Evolutionary conservation across 768 basidiomycete species (phyloP), one percentile per base, ranked within the genome.

Genomic region (Tulasnella sp.): DNA sequence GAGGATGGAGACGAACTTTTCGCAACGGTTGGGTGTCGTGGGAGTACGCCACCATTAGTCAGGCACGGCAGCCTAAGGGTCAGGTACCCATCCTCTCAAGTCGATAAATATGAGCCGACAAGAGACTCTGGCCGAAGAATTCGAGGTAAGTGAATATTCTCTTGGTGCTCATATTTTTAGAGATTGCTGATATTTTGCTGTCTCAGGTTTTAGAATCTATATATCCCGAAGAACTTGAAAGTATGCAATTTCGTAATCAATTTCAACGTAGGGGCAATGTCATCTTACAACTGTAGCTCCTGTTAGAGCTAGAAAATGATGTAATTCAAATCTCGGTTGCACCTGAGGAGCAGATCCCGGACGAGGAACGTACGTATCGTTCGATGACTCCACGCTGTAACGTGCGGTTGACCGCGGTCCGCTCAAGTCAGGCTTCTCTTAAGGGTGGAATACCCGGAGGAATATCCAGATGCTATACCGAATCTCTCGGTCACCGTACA

Each of bases 201-300:
- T 75, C 37, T 17, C 66, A 96, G 91, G 94, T 97, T 34, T 86
- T 98, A 76, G 94, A 96, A 82, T 90, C 94, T 2, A 98, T 98
- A 79, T 98, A 96, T 80, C 94, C 96, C 5, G 90, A 92, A 75
- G 96, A 98, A 80, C 83, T 97, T 72, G 86, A 90, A 77, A 91
- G 95, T 97, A 83, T 78, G 94, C 91, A 75, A 76, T 77, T 76
- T 77, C 62, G 29, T 26, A 17, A 65, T n/a, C 16, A 41, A 26
- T 8, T 19, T 62, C n/a, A 35, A 6, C 4, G 78, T 22, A 42
- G 62, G 26, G 35, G 26, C 64, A 26, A 32, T 77, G 76, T 75
- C 76, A 75, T 75, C 67, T 75, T 77, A 78, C 74, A 72, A 71
- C 71, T 78, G 77, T 75, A 80, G 86, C 82, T 79, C 81, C 80